phyloP scores from a whole-genome alignment of 2,329 filamentous ascomycete species.

The Cercospora zeina region DNA sequence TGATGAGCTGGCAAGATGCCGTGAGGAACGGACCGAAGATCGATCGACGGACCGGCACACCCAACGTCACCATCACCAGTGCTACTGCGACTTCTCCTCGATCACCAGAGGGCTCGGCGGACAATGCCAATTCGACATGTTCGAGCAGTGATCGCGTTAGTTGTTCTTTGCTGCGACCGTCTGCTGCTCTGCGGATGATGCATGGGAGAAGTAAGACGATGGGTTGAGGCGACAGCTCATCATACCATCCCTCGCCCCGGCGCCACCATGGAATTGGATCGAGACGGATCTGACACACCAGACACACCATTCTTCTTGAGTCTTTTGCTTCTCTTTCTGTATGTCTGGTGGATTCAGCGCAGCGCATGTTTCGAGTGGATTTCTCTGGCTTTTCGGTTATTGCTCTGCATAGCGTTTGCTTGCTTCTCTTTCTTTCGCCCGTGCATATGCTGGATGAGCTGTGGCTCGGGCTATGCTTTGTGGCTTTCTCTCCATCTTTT shows the following conservation, averaged over 20 bases:
- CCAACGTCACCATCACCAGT: neutral
- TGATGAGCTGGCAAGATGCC: conserved; percentile 16
- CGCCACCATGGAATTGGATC: too few relatives aligned
- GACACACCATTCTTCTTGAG: neutral
- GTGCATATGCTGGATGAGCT: neutral
- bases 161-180: neutral
- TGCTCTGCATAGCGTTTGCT: conserved; percentile 19
- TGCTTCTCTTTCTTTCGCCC: neutral
- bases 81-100: neutral
- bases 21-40: conserved; percentile 1
- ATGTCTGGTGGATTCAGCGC: neutral
- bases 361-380: neutral
- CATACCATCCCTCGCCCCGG: too few relatives aligned
- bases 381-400: neutral
- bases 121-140: neutral
- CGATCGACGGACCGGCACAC: neutral
- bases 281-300: neutral
- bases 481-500: neutral
- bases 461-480: neutral
- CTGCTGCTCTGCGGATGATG: neutral
- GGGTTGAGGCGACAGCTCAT: neutral
- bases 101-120: neutral
- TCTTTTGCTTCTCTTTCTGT: neutral
- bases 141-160: neutral
- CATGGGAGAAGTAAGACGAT: neutral